Percentiles rank a stretch among this genome's conserved stretches.
These are phyloP conservation scores for Kazachstania bromeliacearum DNA, from an alignment of 805 yeast species.

Conservation along the genomic window DNA sequence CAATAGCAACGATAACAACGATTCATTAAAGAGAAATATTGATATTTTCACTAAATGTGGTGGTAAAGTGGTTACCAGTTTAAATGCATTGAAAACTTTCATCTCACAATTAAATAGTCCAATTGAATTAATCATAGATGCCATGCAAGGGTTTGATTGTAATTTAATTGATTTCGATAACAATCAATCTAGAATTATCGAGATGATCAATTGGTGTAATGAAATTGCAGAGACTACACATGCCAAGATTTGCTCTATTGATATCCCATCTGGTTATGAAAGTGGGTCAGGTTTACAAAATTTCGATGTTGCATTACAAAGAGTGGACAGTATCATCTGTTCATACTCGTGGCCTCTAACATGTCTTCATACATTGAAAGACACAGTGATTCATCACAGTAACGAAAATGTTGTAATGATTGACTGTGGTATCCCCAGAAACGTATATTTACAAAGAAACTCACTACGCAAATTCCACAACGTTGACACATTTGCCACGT, in stretches of 20 bases:
- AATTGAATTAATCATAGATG: slow-evolving; percentile 72
- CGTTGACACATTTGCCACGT: slow-evolving; percentile 18
- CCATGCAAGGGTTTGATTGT: slow-evolving; percentile 74
- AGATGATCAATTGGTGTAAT: slow-evolving; percentile 62
- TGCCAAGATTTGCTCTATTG: slow-evolving; percentile 43
- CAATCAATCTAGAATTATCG: slow-evolving; percentile 19
- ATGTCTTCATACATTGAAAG: slow-evolving; percentile 6
- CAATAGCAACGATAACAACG: slow-evolving; percentile 3
- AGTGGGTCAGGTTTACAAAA: slow-evolving; percentile 59
- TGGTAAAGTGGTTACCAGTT: slow-evolving; percentile 48
- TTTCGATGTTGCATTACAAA: slow-evolving; percentile 29
- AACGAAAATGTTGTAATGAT: slow-evolving; percentile 42
- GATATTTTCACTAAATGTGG: slow-evolving; percentile 51
- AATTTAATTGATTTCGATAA: slow-evolving; percentile 29
- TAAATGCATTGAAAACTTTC: slow-evolving; percentile 30
- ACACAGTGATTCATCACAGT: slow-evolving; percentile 2
- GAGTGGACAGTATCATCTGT: slow-evolving; percentile 53
- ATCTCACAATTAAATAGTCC: slow-evolving; percentile 53
- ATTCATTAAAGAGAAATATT: slow-evolving; percentile 38
- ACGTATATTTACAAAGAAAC: slow-evolving; percentile 35
- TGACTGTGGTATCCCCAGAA: slow-evolving; percentile 62
- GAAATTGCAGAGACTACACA: slow-evolving; percentile 7
- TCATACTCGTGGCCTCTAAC: slow-evolving; percentile 58
- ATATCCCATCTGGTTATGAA: slow-evolving; percentile 75
- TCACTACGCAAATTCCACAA: slow-evolving; percentile 41